A percentile compares a stretch with the other conserved stretches of the same genome.
Evolutionary conservation across 2,329 filamentous ascomycete species (phyloP).

Genomic region (Aspergillus pseudonomiae): DNA sequence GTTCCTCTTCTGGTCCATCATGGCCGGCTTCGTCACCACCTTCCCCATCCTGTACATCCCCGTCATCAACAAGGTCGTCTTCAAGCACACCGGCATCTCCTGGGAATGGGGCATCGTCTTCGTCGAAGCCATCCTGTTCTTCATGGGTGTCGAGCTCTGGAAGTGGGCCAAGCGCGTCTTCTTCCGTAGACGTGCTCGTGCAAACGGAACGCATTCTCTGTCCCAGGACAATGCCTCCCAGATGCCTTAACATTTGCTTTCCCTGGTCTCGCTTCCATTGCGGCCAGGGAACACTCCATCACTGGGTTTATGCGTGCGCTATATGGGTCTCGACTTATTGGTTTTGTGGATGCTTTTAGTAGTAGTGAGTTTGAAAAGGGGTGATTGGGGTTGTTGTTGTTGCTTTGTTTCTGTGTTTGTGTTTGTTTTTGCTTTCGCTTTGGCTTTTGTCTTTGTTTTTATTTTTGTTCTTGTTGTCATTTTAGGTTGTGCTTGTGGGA

Average conservation of each 20-base stretch:
- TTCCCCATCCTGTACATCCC: conserved; percentile 68
- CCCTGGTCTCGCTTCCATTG: conserved; percentile 14
- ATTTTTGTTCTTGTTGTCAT: neutral
- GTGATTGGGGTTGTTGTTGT: neutral
- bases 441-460: neutral
- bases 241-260: conserved; percentile 23
- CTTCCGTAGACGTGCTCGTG: conserved; percentile 37
- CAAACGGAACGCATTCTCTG: neutral
- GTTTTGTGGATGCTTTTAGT: neutral
- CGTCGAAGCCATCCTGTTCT: conserved; percentile 61
- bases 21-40: conserved; percentile 56
- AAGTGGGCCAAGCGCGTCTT: conserved; percentile 65
- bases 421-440: neutral
- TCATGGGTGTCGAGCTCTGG: conserved; percentile 64
- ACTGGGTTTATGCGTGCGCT: neutral
- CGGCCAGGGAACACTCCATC: conserved; percentile 15
- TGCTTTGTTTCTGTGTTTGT: neutral
- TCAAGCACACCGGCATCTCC: conserved; percentile 64
- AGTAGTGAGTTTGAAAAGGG: neutral
- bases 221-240: neutral
- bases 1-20: conserved; percentile 69
- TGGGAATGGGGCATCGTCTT: conserved; percentile 72
- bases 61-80: conserved; percentile 63
- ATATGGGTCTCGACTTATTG: conserved; percentile 4
- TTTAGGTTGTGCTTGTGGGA: neutral